Percentiles rank a stretch among this genome's conserved stretches.
Conservation (phyloP, 306 rosid species). For the Arachis hypogaea region DNA sequence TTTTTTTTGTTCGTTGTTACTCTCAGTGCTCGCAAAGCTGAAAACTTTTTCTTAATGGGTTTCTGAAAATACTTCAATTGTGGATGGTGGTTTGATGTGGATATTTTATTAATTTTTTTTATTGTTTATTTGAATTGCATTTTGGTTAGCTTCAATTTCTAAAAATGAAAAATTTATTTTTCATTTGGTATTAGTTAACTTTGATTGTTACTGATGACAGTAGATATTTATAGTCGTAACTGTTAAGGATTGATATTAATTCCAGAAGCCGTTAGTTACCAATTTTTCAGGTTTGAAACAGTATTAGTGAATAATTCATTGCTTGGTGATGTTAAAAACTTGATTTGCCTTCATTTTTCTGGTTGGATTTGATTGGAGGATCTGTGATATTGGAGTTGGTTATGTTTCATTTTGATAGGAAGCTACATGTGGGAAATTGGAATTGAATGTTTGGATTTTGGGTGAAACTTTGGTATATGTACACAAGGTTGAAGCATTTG, state of each 20-base stretch:
- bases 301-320: slow-evolving; percentile 8
- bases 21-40: not conserved
- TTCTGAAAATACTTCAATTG: not conserved
- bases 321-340: slow-evolving; percentile 1
- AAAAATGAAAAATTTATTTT: not conserved
- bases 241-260: slow-evolving; percentile 23
- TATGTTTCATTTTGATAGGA: slow-evolving; percentile 20
- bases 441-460: slow-evolving; percentile 7
- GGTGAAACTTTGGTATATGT: slow-evolving; percentile 41
- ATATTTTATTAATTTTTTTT: not conserved
- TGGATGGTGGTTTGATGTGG: slow-evolving; percentile 31
- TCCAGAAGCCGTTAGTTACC: not conserved
- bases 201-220: slow-evolving; percentile 10
- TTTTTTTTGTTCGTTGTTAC: not conserved
- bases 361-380: slow-evolving; percentile 37
- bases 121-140: slow-evolving; percentile 12
- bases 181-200: slow-evolving; percentile 8
- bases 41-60: not conserved
- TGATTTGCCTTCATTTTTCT: not conserved
- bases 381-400: slow-evolving; percentile 21
- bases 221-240: slow-evolving; percentile 25
- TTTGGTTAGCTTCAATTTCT: slow-evolving; percentile 1
- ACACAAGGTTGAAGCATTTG: slow-evolving; percentile 11
- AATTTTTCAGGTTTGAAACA: not conserved
- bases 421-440: slow-evolving; percentile 23